phyloP scores from a whole-genome alignment of 1,284 basidiomycete genomes.

The Acaromyces ingoldii region DNA sequence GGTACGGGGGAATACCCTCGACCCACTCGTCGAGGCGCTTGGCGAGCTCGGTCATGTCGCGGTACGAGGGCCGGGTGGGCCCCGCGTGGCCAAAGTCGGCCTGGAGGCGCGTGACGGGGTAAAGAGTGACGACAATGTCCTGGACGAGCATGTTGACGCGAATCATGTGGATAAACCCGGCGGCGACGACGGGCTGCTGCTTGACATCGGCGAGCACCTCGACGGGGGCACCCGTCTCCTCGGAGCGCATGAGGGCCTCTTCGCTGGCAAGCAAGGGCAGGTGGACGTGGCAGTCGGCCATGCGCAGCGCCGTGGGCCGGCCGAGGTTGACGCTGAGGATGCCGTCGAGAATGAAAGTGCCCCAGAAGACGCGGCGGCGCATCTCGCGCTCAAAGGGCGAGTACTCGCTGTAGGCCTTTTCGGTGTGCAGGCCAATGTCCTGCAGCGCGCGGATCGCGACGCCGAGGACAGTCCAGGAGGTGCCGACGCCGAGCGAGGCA shows the following conservation, averaged over 20 bases:
- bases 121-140: slow-evolving; percentile 33
- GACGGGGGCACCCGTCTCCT: slow-evolving; percentile 10
- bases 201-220: slow-evolving; percentile 13
- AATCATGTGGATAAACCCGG: slow-evolving; percentile 38
- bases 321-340: slow-evolving; percentile 42
- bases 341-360: slow-evolving; percentile 38
- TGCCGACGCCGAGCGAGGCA: slow-evolving; percentile 32
- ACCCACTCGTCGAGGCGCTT: slow-evolving; percentile 38
- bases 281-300: slow-evolving; percentile 33
- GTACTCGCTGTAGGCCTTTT: slow-evolving; percentile 33
- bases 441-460: slow-evolving; percentile 37
- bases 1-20: slow-evolving; percentile 22
- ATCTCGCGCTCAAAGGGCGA: slow-evolving; percentile 38
- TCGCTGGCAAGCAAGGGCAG: slow-evolving; percentile 27
- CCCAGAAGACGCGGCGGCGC: slow-evolving; percentile 35
- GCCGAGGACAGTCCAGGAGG: slow-evolving; percentile 40
- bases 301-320: slow-evolving; percentile 30
- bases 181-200: slow-evolving; percentile 19
- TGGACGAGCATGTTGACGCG: slow-evolving; percentile 35
- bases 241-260: slow-evolving; percentile 8
- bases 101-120: slow-evolving; percentile 7
- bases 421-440: slow-evolving; percentile 42
- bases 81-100: background rate
- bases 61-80: slow-evolving; percentile 23
- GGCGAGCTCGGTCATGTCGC: slow-evolving; percentile 34